Base-by-base conservation (phyloP, 1,284 basidiomycete species). In the Microbotryomycetes sp. region DNA sequence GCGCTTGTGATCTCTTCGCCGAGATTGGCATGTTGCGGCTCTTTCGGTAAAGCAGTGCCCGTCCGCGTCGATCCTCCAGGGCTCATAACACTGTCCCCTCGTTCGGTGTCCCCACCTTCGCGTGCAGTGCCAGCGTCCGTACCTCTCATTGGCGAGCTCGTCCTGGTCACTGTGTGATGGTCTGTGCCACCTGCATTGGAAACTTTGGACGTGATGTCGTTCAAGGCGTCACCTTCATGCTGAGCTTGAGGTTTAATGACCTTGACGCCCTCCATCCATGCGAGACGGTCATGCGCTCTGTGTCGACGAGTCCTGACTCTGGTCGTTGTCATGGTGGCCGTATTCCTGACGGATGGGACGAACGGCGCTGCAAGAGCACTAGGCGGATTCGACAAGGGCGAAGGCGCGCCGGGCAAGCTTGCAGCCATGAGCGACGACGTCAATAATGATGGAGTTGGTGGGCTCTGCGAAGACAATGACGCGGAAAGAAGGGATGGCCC, bases 1-100 rank as follows among this genome's bases (percentile, higher is more conserved):
- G 89, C 88, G 18, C 83, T 80, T 0, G 88, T 88, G 60, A 94
- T 85, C 61, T 72, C 71, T 29, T 72, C 71, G 21, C 67, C 66
- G 2, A 72, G 47, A n/a, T 60, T 68, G 4, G 58, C 55, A 41
- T 61, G 62, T 7, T 48, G 31, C 15, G 26, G 13, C 23, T 68
- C 59, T 52, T 56, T 66, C 15, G 54, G 61, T 3, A 61, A 29
- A 11, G 61, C 61, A 0, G 66, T 66, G 1, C 66, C 66, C 2
- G 66, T 68, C 15, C 45, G 48, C 28, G 47, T 45, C 0, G 61
- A 64, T 21, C 55, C 48, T 11, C 35, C 56, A 4, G 60, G 45
- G n/a, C 62, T 59, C 4, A 62, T 45, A 11, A 58, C 16, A 24
- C 62, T 65, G 47, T 67, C 66, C 3, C 63, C 66, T 2, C 66